Base-by-base conservation (phyloP, 176 grass and related monocot species). In the Musa schizocarpa region DNA sequence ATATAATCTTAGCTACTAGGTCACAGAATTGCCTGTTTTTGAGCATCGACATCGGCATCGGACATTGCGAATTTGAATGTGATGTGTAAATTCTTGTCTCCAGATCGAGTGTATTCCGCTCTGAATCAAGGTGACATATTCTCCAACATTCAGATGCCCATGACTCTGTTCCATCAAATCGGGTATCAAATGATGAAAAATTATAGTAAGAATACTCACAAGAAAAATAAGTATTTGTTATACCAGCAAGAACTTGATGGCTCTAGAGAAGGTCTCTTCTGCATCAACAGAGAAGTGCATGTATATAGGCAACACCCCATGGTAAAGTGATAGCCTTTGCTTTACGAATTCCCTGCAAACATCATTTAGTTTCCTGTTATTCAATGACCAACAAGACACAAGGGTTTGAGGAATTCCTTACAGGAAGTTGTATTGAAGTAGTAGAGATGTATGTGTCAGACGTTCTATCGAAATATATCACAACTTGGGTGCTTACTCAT, bases 231-330 rank as follows among this genome's bases (percentile, higher is more conserved):
- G 2, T 17, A 19, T n/a, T 1, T 2, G 62, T 25, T 10, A 13
- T 91, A 99, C 95, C 90, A 91, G 22, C 88, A 99, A 82, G 81
- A 53, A 77, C 21, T 76, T 90, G 54, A 94, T 87, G 53, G 95
- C 95, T 85, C 78, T 89, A 14, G 88, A 89, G 82, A 99, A 94
- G 80, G 90, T 99, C 78, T 99, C 91, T 82, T 99, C 95, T 56
- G 90, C 90, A 16, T 94, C 90, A 78, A 91, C 76, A 51, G 88
- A 89, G 82, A 99, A 92, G 16, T 91, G 34, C 90, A 99, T 99
- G 54, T 84, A 67, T 80, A 94, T 87, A 78, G 95, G 95, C 56
- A 89, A 56, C 22, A 94, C 91, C 0, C 95, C 88, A 76, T 94
- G 95, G 76, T 94, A 94, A 64, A 99, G 84, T 69, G 84, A 86